Conservation (phyloP, 352 stramenopile species). For the Phytophthora crassamura region DNA sequence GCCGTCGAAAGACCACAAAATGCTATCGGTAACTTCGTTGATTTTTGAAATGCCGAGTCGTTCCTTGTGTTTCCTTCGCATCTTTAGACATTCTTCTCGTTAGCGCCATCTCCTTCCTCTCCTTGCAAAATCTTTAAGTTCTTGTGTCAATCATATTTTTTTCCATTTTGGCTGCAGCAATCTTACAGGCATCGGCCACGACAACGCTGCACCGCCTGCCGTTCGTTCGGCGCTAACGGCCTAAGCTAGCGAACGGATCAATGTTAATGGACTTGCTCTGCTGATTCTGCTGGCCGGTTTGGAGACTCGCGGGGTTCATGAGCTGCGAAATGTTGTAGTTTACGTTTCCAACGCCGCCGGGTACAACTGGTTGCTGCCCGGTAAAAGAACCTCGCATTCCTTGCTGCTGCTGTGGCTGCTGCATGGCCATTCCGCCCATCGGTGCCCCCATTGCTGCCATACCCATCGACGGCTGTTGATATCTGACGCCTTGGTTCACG, state of each 20-base stretch:
- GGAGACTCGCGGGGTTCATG: slow-evolving; percentile 79
- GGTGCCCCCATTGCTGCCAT: slow-evolving; percentile 20
- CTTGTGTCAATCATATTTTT: not conserved
- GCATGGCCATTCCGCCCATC: slow-evolving; percentile 31
- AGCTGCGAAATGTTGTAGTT: slow-evolving; percentile 89
- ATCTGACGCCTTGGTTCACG: slow-evolving; percentile 22
- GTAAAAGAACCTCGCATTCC: slow-evolving; percentile 27
- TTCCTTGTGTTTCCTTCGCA: too few relatives aligned
- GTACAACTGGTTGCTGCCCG: slow-evolving; percentile 23
- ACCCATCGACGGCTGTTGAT: slow-evolving; percentile 33
- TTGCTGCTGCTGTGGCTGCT: slow-evolving; percentile 38
- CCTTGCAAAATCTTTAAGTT: too few relatives aligned
- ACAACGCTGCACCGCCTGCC: not conserved
- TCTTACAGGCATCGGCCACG: too few relatives aligned
- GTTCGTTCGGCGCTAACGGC: slow-evolving; percentile 23
- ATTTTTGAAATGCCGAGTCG: not conserved
- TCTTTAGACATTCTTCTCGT: too few relatives aligned
- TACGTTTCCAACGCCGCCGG: slow-evolving; percentile 37
- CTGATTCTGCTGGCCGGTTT: slow-evolving; percentile 41
- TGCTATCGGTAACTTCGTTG: slow-evolving; percentile 5
- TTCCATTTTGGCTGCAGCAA: not conserved
- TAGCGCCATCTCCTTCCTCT: too few relatives aligned
- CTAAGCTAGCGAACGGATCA: slow-evolving; percentile 76
- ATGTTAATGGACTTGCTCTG: slow-evolving; percentile 83
- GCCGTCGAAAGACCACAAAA: not conserved